Evolutionary conservation across 306 rosid genomes (phyloP).

Genomic region (Lithocarpus polystachyus): DNA sequence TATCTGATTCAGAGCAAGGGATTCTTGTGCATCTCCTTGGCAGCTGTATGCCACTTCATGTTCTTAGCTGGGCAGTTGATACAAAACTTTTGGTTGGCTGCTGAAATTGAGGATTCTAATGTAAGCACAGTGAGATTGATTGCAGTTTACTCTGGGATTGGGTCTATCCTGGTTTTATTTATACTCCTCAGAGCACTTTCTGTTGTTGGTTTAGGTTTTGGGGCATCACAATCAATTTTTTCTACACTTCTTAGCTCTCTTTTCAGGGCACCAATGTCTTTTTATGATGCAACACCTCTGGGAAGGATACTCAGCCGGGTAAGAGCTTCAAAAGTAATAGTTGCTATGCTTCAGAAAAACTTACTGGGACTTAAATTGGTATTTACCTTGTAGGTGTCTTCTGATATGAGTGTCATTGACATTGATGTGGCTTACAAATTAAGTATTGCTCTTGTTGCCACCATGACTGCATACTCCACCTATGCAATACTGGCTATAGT

Average conservation of each 20-base stretch:
- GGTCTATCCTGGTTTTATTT: constrained; percentile 15
- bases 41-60: constrained; percentile 19
- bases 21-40: constrained; percentile 28
- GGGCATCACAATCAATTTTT: constrained; percentile 42
- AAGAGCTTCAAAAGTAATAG: constrained; percentile 2
- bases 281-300: constrained; percentile 62
- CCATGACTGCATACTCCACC: constrained; percentile 24
- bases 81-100: constrained; percentile 57
- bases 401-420: constrained; percentile 52
- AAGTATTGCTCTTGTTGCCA: constrained; percentile 19
- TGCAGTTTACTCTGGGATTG: constrained; percentile 36
- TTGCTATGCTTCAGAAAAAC: background rate
- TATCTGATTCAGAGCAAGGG: constrained; percentile 52
- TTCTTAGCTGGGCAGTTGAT: constrained; percentile 38
- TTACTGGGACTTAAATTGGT: background rate
- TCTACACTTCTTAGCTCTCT: constrained; percentile 46
- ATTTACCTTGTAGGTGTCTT: constrained; percentile 36
- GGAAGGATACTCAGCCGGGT: constrained; percentile 73
- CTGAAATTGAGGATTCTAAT: constrained; percentile 32
- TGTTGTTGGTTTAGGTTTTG: constrained; percentile 31
- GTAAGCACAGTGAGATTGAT: constrained; percentile 27
- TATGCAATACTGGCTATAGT: constrained; percentile 38
- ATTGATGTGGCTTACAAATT: constrained; percentile 46
- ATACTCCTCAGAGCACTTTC: constrained; percentile 31
- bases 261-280: constrained; percentile 56